phyloP scores from a whole-genome alignment of 2,329 filamentous ascomycete species.

The Knufia petricola region DNA sequence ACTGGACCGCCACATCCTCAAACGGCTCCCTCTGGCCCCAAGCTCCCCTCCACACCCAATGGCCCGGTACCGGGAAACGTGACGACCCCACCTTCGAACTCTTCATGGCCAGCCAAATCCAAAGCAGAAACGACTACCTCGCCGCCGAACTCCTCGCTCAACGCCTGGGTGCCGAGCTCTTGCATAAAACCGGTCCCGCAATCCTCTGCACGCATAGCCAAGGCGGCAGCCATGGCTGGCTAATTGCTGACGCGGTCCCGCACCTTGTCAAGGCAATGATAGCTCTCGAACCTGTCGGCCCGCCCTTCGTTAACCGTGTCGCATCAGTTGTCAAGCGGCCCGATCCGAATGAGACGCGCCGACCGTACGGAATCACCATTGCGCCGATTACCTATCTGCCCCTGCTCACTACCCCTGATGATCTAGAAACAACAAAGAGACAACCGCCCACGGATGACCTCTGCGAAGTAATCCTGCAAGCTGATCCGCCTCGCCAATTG shows the following conservation, averaged over 20 bases:
- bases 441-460: constrained; percentile 21
- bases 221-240: constrained; percentile 38
- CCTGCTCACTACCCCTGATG: constrained; percentile 30
- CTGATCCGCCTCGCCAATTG: constrained; percentile 29
- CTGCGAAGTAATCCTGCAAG: constrained; percentile 33
- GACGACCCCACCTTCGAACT: constrained; percentile 42
- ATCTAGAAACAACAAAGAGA: constrained; percentile 26
- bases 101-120: constrained; percentile 38
- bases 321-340: not conserved
- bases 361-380: constrained; percentile 40
- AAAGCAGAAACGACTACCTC: constrained; percentile 26
- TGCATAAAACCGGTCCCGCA: constrained; percentile 34
- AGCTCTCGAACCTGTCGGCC: constrained; percentile 41
- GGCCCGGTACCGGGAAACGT: constrained; percentile 26
- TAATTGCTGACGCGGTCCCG: constrained; percentile 42
- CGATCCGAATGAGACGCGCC: not conserved
- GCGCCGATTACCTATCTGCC: constrained; percentile 43
- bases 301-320: constrained; percentile 3
- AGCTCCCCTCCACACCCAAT: constrained; percentile 36
- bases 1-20: constrained; percentile 28
- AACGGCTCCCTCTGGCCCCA: constrained; percentile 34
- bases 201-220: constrained; percentile 45
- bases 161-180: constrained; percentile 33
- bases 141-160: constrained; percentile 28
- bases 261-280: constrained; percentile 41